Evolutionary conservation across 768 basidiomycete genomes (phyloP).

Genomic region (Boletus huronensis): DNA sequence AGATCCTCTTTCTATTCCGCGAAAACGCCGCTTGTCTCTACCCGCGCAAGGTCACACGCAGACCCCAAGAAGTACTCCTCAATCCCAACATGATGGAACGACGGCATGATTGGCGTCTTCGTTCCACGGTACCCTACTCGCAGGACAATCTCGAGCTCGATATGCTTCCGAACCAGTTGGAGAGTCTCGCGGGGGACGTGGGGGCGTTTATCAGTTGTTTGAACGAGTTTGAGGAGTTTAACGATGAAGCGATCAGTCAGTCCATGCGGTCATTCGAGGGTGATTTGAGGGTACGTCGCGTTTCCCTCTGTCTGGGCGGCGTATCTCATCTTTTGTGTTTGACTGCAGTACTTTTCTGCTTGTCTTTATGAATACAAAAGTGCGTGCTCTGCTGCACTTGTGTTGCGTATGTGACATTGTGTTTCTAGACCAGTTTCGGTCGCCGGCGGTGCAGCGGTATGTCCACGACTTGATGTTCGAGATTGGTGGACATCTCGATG

Average conservation of each 20-base stretch:
- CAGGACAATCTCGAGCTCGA: constrained; percentile 43
- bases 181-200: constrained; percentile 44
- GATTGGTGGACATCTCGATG: constrained; percentile 50
- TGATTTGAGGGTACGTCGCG: constrained; percentile 40
- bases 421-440: constrained; percentile 44
- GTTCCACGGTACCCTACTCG: constrained; percentile 35
- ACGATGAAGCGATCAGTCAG: constrained; percentile 46
- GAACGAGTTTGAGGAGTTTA: constrained; percentile 55
- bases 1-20: constrained; percentile 47
- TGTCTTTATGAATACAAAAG: constrained; percentile 46
- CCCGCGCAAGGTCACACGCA: constrained; percentile 41
- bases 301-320: too few species aligned
- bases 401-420: background rate
- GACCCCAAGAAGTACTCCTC: constrained; percentile 34
- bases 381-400: constrained; percentile 7
- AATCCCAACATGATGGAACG: constrained; percentile 31
- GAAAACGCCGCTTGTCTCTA: constrained; percentile 53
- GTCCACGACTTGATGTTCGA: constrained; percentile 46
- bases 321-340: background rate
- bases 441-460: constrained; percentile 49
- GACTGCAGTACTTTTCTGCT: constrained; percentile 45
- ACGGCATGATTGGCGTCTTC: constrained; percentile 30
- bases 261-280: constrained; percentile 45
- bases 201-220: constrained; percentile 45
- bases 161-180: constrained; percentile 44